Evolutionary conservation across 371 early-diverging fungal species (phyloP).

Genomic region (Rhizomucor pusillus): DNA sequence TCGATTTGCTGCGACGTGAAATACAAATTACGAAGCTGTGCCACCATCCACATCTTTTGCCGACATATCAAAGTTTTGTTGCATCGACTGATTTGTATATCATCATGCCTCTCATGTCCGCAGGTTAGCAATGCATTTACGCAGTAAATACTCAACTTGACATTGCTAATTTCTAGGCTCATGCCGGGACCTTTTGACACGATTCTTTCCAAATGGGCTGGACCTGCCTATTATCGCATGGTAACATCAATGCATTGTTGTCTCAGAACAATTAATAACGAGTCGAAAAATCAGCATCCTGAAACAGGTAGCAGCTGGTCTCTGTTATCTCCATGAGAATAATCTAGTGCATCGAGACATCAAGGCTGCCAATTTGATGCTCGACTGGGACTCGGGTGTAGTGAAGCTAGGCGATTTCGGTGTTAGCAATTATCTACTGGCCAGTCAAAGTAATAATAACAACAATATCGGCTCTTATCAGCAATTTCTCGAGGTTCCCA

Average conservation of each 20-base stretch:
- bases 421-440: slow-evolving; percentile 24
- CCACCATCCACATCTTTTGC: slow-evolving; percentile 62
- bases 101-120: slow-evolving; percentile 65
- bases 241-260: slow-evolving; percentile 8
- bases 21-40: slow-evolving; percentile 73
- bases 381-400: slow-evolving; percentile 65
- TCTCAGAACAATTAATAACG: not conserved
- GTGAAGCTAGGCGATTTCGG: slow-evolving; percentile 49
- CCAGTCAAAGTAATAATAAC: not conserved
- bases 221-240: slow-evolving; percentile 34
- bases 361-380: slow-evolving; percentile 89
- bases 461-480: not conserved
- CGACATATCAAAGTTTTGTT: slow-evolving; percentile 65
- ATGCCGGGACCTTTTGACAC: slow-evolving; percentile 31
- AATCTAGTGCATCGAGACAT: slow-evolving; percentile 96
- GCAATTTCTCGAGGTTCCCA: not conserved
- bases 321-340: slow-evolving; percentile 87
- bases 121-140: slow-evolving; percentile 27
- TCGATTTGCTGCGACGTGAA: slow-evolving; percentile 47
- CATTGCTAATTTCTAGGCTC: slow-evolving; percentile 21
- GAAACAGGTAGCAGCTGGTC: slow-evolving; percentile 80
- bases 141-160: not conserved
- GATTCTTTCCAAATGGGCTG: slow-evolving; percentile 24
- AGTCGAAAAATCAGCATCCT: slow-evolving; percentile 53
- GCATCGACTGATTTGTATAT: slow-evolving; percentile 54